Percentiles rank a stretch among this genome's conserved stretches.
Evolutionary conservation across 2,329 filamentous ascomycete species (phyloP).

Genomic region (Cladosporium oxysporum): DNA sequence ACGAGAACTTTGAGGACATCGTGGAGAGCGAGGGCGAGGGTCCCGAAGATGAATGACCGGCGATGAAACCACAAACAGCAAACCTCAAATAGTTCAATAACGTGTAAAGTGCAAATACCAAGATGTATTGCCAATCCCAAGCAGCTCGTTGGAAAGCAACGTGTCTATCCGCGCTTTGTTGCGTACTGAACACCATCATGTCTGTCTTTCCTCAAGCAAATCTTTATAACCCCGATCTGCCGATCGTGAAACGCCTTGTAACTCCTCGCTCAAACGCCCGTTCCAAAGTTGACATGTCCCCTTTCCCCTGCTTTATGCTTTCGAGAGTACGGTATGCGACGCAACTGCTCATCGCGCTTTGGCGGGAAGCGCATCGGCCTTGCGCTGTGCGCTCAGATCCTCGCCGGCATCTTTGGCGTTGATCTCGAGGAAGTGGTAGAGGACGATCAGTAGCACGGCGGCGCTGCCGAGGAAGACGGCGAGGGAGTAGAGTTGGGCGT

Average conservation of each 20-base stretch:
- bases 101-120: not conserved
- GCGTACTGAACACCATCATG: not conserved
- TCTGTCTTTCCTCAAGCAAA: not conserved
- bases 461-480: conserved; percentile 89
- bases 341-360: conserved; percentile 27
- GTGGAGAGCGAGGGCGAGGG: conserved; percentile 32
- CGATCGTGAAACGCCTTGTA: conserved; percentile 7
- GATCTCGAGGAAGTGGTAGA: conserved; percentile 96
- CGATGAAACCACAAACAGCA: not conserved
- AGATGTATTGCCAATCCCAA: not conserved
- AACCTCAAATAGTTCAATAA: not conserved
- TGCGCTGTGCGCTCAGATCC: conserved; percentile 34
- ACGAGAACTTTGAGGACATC: conserved; percentile 51
- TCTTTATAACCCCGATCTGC: not conserved
- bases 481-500: conserved; percentile 85
- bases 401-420: conserved; percentile 66
- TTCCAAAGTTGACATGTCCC: not conserved
- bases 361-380: conserved; percentile 36
- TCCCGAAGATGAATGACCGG: not conserved
- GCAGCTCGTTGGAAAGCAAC: not conserved
- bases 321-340: not conserved
- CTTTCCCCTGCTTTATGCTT: not conserved
- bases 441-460: conserved; percentile 87
- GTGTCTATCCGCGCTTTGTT: not conserved
- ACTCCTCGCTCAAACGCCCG: conserved; percentile 20